Conservation (phyloP, 2,329 filamentous ascomycete genomes). For the Phialophora expanda region DNA sequence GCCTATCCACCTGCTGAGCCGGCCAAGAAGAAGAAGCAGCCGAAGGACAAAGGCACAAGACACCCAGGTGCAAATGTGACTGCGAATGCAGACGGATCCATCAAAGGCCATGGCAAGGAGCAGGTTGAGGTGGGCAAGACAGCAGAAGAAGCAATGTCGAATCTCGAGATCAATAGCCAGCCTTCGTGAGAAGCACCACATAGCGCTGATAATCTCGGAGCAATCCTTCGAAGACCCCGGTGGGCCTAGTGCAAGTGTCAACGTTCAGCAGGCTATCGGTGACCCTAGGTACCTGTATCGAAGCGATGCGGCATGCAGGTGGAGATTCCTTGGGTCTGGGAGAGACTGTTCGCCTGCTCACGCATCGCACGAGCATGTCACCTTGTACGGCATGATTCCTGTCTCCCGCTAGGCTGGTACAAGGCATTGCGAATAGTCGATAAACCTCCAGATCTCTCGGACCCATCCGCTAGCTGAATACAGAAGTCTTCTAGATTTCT, state of each 20-base stretch:
- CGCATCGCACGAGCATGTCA: not conserved
- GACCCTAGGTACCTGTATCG: not conserved
- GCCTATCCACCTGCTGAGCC: slow-evolving; percentile 77
- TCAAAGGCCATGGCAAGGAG: slow-evolving; percentile 35
- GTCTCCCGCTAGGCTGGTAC: not conserved
- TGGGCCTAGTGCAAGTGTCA: not conserved
- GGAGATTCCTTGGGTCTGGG: not conserved
- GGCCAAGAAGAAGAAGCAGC: slow-evolving; percentile 70
- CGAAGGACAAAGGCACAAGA: slow-evolving; percentile 74
- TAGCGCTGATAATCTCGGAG: not conserved
- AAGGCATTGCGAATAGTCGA: not conserved
- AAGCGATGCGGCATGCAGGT: not conserved
- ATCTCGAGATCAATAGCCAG: slow-evolving; percentile 35
- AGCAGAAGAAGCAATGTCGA: slow-evolving; percentile 37
- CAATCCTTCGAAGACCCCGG: not conserved
- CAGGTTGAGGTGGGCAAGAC: slow-evolving; percentile 36
- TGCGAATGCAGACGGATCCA: slow-evolving; percentile 35
- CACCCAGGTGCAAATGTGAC: slow-evolving; percentile 56
- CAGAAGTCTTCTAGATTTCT: slow-evolving; percentile 9
- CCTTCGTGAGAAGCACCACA: slow-evolving; percentile 12
- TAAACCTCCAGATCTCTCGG: not conserved
- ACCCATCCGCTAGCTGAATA: slow-evolving; percentile 1
- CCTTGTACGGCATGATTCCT: not conserved
- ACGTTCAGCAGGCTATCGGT: not conserved
- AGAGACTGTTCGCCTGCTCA: not conserved